A percentile compares a stretch with the other conserved stretches of the same genome.
phyloP scores from a whole-genome alignment of 176 grass and related monocot genomes.

The Oryza longistaminata region DNA sequence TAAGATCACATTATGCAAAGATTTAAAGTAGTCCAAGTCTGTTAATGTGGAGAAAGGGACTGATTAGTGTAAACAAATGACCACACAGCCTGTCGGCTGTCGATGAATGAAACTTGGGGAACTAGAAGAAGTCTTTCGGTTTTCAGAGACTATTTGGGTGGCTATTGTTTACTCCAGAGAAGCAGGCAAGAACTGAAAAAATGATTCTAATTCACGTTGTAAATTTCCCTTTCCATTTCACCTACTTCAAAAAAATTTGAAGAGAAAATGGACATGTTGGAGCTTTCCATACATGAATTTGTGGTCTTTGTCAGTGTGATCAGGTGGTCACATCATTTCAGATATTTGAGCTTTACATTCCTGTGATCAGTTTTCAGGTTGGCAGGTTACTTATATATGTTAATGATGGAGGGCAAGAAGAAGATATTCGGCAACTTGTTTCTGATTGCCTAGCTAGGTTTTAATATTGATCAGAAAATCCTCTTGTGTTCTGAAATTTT shows the following conservation, averaged over 20 bases:
- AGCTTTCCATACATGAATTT: background rate
- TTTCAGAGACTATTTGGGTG: background rate
- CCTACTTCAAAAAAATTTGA: background rate
- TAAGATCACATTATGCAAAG: constrained; percentile 4
- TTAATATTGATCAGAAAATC: background rate
- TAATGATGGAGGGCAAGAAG: background rate
- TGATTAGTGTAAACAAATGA: constrained; percentile 11
- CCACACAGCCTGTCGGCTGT: background rate
- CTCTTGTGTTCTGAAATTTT: background rate
- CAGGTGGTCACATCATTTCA: background rate
- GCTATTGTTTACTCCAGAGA: background rate
- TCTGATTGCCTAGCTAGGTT: background rate
- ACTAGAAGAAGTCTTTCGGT: background rate
- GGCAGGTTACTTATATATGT: background rate
- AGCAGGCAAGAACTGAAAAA: background rate
- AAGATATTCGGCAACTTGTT: background rate
- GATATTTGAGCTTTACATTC: background rate
- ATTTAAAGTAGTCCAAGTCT: background rate
- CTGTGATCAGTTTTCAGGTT: background rate
- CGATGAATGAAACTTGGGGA: background rate
- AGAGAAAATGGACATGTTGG: background rate
- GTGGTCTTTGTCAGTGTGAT: background rate
- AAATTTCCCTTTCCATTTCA: background rate
- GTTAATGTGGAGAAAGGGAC: constrained; percentile 13
- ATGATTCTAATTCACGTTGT: background rate